Conservation (phyloP, 371 early-diverging fungal genomes). For the Rhizopus stolonifer region DNA sequence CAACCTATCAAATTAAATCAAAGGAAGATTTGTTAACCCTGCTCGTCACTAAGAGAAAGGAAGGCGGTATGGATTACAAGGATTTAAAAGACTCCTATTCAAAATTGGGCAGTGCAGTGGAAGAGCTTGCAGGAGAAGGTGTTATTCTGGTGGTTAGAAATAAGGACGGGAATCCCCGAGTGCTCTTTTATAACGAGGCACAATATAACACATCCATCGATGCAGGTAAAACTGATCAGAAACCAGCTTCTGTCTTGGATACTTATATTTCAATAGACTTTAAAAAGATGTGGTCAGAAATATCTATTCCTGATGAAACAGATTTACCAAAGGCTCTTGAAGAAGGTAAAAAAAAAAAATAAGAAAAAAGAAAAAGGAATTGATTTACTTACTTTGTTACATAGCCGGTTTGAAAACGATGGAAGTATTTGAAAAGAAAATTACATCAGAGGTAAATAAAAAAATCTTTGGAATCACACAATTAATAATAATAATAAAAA, state of each 20-base stretch:
- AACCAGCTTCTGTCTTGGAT: not conserved
- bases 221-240: slow-evolving; percentile 39
- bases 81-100: slow-evolving; percentile 81
- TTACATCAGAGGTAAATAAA: slow-evolving; percentile 47
- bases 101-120: slow-evolving; percentile 65
- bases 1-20: slow-evolving; percentile 72
- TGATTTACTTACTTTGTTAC: not conserved
- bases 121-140: slow-evolving; percentile 69
- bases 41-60: slow-evolving; percentile 55
- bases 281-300: slow-evolving; percentile 72
- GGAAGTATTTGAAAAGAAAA: slow-evolving; percentile 72
- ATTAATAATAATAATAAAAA: not conserved
- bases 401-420: slow-evolving; percentile 76
- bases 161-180: slow-evolving; percentile 74
- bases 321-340: slow-evolving; percentile 73
- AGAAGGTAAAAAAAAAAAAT: slow-evolving; percentile 33
- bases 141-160: slow-evolving; percentile 73
- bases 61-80: slow-evolving; percentile 79
- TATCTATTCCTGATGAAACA: slow-evolving; percentile 73
- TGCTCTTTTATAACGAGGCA: slow-evolving; percentile 72
- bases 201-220: slow-evolving; percentile 65
- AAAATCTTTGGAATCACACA: not conserved
- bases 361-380: not conserved
- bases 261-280: slow-evolving; percentile 51
- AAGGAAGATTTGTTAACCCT: slow-evolving; percentile 73